Evolutionary conservation across 148 eudicot genomes (phyloP).

Genomic region (Diospyros kaki): DNA sequence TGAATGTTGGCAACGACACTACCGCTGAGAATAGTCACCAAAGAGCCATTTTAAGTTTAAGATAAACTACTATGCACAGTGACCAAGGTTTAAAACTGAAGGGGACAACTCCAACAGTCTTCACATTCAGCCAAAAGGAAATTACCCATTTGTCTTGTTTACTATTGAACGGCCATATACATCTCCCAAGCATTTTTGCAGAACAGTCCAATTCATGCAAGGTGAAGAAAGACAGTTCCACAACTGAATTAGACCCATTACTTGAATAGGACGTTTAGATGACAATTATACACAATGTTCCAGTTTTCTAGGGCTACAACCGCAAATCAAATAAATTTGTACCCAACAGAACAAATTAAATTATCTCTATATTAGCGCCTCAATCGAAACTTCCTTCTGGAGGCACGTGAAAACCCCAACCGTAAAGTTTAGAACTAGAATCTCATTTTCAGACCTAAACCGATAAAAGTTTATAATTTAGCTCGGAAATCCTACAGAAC

Average conservation of each 20-base stretch:
- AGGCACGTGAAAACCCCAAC: not conserved
- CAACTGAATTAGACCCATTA: not conserved
- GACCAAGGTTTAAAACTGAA: no score
- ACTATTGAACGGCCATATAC: no score
- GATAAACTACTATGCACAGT: no score
- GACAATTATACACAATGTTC: not conserved
- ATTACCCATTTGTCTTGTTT: no score
- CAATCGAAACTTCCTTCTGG: not conserved
- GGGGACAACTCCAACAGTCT: no score
- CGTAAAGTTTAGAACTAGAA: not conserved
- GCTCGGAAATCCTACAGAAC: not conserved
- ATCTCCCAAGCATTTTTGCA: no score
- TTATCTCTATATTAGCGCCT: not conserved
- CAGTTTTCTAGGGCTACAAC: not conserved
- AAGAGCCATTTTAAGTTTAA: no score
- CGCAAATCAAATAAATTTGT: not conserved
- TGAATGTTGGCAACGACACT: no score
- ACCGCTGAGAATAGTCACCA: no score
- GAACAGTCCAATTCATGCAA: no score
- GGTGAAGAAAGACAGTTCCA: no score
- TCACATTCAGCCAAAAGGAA: no score
- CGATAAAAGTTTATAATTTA: not conserved
- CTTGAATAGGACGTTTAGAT: not conserved
- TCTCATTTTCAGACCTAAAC: not conserved
- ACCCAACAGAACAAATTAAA: not conserved